Conservation (phyloP, 176 grass and related monocot species). For the Musa schizocarpa region DNA sequence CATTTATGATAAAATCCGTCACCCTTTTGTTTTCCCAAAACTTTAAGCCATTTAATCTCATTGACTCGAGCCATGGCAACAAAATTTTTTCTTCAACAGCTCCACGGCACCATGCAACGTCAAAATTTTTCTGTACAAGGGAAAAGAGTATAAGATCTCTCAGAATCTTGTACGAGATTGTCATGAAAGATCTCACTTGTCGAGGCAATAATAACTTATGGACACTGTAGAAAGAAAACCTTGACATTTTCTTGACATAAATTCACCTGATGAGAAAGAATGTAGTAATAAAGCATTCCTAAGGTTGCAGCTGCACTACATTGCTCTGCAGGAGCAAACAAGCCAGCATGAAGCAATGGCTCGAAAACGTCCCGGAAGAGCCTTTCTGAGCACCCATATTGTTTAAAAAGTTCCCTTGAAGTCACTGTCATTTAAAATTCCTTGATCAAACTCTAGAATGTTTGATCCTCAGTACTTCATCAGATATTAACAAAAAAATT, state of each 20-base stretch:
- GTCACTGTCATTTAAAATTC: conserved; percentile 57
- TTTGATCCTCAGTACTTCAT: conserved; percentile 25
- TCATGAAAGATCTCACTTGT: background rate
- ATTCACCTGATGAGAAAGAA: conserved; percentile 75
- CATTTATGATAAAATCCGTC: conserved; percentile 41
- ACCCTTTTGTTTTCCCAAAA: conserved; percentile 42
- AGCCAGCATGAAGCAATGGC: conserved; percentile 50
- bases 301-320: conserved; percentile 77
- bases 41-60: conserved; percentile 58
- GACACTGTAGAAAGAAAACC: conserved; percentile 1
- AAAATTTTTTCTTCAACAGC: conserved; percentile 53
- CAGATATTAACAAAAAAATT: background rate
- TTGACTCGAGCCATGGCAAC: conserved; percentile 64
- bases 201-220: background rate
- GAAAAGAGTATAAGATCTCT: conserved; percentile 2
- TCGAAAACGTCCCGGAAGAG: conserved; percentile 62
- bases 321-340: conserved; percentile 72
- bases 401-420: conserved; percentile 78
- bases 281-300: conserved; percentile 80
- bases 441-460: conserved; percentile 28
- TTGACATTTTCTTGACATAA: background rate
- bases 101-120: conserved; percentile 59
- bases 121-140: conserved; percentile 71
- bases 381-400: conserved; percentile 62
- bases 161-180: background rate